Evolutionary conservation across 768 basidiomycete genomes (phyloP), one percentile per base, ranked within the genome.

Genomic region (Phaeotremella fagi): DNA sequence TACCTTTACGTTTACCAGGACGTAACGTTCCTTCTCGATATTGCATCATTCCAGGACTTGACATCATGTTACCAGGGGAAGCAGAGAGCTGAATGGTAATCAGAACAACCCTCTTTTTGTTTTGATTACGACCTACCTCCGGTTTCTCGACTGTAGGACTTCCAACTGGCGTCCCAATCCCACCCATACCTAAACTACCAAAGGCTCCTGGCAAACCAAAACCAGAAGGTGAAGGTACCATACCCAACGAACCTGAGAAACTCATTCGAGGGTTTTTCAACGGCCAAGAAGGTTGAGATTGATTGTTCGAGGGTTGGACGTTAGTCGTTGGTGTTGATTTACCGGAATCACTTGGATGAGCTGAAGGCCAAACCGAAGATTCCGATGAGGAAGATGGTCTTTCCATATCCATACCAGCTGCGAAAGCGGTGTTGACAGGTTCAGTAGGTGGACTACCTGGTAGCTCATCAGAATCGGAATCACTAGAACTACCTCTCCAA

Each of bases 371-470:
- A 35, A 58, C n/a, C 38, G 27, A 18, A 20, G 54, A 55, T 1
- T 51, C 53, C 2, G 56, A 57, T 3, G 60, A 61, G 9, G 62
- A 64, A 3, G 33, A 42, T 1, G 62, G 62, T 22, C 68, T 38
- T 41, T 69, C 68, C 68, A 70, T 66, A 49, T 70, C 68, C 68
- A 70, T 70, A 1, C 64, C 68, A 22, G 68, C 64, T 35, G 68
- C 68, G 43, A 70, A 70, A 6, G 68, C 68, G 15, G 52, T 41
- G 46, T 66, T 70, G 38, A 70, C 68, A 18, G 68, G 62, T 43
- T 70, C 68, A 14, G 44, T 36, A 16, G 16, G 53, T 9, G 38
- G 38, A 20, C 55, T 59, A 37, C 53, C 42, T 24, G 50, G 44
- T 45, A 47, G 54, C n/a, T 64, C 64, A 33, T 70, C 68, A 6